Percentiles rank a stretch among this genome's conserved stretches.
These are phyloP conservation scores for Eutrema japonicum DNA, from an alignment of 345 rosid species.

Conservation along the genomic window DNA sequence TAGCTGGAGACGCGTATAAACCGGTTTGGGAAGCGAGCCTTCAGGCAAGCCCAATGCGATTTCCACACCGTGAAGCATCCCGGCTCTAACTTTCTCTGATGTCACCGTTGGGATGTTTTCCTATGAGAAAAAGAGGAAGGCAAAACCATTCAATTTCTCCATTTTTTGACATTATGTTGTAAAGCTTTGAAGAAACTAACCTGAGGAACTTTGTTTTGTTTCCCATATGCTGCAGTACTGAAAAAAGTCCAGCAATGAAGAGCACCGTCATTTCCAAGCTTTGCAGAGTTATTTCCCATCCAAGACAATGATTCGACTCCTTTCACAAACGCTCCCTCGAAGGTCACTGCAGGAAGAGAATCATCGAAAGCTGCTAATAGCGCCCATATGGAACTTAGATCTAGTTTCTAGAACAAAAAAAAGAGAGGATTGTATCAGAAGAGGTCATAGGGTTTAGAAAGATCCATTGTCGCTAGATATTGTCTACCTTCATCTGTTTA, in stretches of 20 bases:
- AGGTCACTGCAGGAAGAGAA: slow-evolving; percentile 64
- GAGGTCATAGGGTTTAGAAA: neutral
- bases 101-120: slow-evolving; percentile 83
- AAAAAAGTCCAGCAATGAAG: slow-evolving; percentile 88
- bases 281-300: slow-evolving; percentile 89
- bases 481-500: slow-evolving; percentile 85
- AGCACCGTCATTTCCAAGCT: slow-evolving; percentile 48
- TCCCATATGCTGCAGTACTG: slow-evolving; percentile 81
- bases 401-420: slow-evolving; percentile 54
- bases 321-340: slow-evolving; percentile 92
- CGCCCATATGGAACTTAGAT: slow-evolving; percentile 88
- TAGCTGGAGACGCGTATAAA: slow-evolving; percentile 66
- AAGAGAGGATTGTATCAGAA: slow-evolving; percentile 17
- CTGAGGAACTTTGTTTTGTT: slow-evolving; percentile 88
- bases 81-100: slow-evolving; percentile 68
- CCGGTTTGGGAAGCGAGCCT: slow-evolving; percentile 66
- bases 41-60: slow-evolving; percentile 67
- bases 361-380: slow-evolving; percentile 91
- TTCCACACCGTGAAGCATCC: slow-evolving; percentile 82
- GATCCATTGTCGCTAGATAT: neutral
- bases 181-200: slow-evolving; percentile 45
- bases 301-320: slow-evolving; percentile 84
- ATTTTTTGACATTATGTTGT: neutral
- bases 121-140: slow-evolving; percentile 39
- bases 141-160: slow-evolving; percentile 2